These are phyloP conservation scores for Cylindrodendrum hubeiense DNA, from an alignment of 2,329 filamentous ascomycete species.

Conservation along the genomic window DNA sequence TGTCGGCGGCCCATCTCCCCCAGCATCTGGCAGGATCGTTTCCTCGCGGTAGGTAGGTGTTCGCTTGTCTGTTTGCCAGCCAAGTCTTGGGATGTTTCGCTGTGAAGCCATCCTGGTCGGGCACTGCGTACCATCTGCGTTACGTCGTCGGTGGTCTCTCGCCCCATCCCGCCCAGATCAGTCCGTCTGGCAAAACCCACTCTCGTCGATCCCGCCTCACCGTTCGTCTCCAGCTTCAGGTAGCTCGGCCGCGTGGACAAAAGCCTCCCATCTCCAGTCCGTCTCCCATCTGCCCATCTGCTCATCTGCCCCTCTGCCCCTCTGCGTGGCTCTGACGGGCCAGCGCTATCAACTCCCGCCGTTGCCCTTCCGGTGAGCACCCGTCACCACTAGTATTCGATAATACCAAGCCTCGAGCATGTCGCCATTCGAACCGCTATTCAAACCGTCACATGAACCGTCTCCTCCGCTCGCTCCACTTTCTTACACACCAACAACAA, in stretches of 20 bases:
- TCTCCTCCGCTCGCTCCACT: not conserved
- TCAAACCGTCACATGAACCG: not conserved
- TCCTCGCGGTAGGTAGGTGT: not conserved
- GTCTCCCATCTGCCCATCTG: not conserved
- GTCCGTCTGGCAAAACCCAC: not conserved
- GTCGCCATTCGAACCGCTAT: too few relatives aligned
- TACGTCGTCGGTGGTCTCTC: not conserved
- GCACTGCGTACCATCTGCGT: not conserved
- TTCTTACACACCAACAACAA: too few relatives aligned
- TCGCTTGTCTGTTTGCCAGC: conserved; percentile 2
- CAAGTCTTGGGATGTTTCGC: not conserved
- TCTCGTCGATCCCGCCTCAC: conserved; percentile 31
- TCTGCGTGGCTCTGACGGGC: not conserved
- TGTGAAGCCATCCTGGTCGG: not conserved
- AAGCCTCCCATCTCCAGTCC: too few relatives aligned
- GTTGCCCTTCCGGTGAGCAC: not conserved
- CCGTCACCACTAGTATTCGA: not conserved
- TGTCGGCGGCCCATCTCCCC: not conserved
- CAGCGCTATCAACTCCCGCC: conserved; percentile 1
- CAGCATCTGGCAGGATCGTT: conserved; percentile 12
- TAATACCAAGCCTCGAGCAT: not conserved
- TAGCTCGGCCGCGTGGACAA: conserved; percentile 16
- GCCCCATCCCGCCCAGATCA: not conserved
- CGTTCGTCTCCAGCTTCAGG: conserved; percentile 36
- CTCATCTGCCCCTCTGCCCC: too few relatives aligned